A percentile compares a stretch with the other conserved stretches of the same genome.
phyloP scores from a whole-genome alignment of 208 protist genomes.

The Borovskyia barvae region DNA sequence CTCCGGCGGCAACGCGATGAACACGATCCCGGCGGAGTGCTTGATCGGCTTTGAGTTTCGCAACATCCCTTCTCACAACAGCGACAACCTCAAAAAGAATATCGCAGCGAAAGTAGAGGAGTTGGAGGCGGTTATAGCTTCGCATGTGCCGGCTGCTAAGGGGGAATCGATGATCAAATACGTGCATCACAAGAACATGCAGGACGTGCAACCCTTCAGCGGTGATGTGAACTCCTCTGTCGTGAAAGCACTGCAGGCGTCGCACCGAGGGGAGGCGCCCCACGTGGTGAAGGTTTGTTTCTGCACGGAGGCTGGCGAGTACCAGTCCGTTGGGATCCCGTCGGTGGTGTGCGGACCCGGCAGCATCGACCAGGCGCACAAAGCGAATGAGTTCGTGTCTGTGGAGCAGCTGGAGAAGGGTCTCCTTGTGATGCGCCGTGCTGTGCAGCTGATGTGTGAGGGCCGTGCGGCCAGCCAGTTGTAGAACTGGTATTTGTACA shows the following conservation, averaged over 20 bases:
- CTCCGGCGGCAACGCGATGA: conserved; percentile 45
- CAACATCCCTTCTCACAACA: conserved; percentile 39
- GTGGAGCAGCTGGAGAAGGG: conserved; percentile 56
- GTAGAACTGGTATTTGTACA: no score
- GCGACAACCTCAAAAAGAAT: conserved; percentile 17
- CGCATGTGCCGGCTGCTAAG: background rate
- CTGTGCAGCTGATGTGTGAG: conserved; percentile 30
- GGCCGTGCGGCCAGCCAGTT: conserved; percentile 25
- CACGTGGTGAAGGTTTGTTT: conserved; percentile 40
- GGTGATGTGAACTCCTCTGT: conserved; percentile 17
- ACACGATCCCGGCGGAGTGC: conserved; percentile 56
- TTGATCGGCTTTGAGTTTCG: conserved; percentile 46
- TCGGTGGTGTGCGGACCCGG: conserved; percentile 63
- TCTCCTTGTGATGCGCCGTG: conserved; percentile 28
- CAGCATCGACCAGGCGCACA: conserved; percentile 62
- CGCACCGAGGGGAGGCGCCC: conserved; percentile 4
- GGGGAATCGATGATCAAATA: background rate
- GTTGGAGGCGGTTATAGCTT: conserved; percentile 21
- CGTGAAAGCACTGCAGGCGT: conserved; percentile 30
- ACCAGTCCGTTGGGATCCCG: conserved; percentile 46
- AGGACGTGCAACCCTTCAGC: conserved; percentile 25
- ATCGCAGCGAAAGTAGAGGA: conserved; percentile 33
- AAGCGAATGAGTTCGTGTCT: conserved; percentile 61
- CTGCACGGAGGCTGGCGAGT: conserved; percentile 55
- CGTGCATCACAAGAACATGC: conserved; percentile 14